Percentiles rank a stretch among this genome's conserved stretches.
Evolutionary conservation across 179 eudicot species (phyloP).

Genomic region (Actinidia arguta): DNA sequence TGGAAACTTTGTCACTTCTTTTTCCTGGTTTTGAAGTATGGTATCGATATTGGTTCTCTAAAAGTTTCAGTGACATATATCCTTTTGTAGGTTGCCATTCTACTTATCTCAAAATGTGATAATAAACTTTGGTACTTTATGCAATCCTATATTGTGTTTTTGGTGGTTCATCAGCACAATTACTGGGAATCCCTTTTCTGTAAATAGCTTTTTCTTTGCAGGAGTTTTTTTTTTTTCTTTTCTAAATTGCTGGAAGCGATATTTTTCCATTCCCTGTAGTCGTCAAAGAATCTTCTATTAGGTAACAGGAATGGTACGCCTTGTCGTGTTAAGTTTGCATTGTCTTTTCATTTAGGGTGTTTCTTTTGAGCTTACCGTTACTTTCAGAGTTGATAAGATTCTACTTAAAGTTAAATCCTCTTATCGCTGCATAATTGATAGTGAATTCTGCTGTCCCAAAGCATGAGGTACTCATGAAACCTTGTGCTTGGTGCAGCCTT

Average conservation of each 20-base stretch:
- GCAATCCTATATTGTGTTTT: slow-evolving; percentile 51
- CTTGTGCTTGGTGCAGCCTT: too few species aligned
- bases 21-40: too few species aligned
- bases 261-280: background rate
- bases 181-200: slow-evolving; percentile 58
- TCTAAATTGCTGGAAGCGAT: background rate
- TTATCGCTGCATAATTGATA: too few species aligned
- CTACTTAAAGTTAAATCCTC: slow-evolving; percentile 1
- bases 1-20: too few species aligned
- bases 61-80: too few species aligned
- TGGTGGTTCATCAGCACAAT: slow-evolving; percentile 78
- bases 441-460: too few species aligned
- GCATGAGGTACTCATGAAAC: too few species aligned
- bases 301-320: background rate
- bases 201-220: slow-evolving; percentile 51
- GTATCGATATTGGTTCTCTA: too few species aligned
- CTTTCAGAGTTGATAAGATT: background rate
- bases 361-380: background rate
- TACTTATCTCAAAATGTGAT: slow-evolving; percentile 45
- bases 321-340: background rate
- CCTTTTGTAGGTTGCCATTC: slow-evolving; percentile 51
- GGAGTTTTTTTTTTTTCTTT: slow-evolving; percentile 31
- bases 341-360: background rate
- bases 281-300: background rate
- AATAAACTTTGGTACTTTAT: slow-evolving; percentile 47